Percentiles rank a stretch among this genome's conserved stretches.
Evolutionary conservation across 441 rosid species (phyloP).

Genomic region (Syzygium malaccense): DNA sequence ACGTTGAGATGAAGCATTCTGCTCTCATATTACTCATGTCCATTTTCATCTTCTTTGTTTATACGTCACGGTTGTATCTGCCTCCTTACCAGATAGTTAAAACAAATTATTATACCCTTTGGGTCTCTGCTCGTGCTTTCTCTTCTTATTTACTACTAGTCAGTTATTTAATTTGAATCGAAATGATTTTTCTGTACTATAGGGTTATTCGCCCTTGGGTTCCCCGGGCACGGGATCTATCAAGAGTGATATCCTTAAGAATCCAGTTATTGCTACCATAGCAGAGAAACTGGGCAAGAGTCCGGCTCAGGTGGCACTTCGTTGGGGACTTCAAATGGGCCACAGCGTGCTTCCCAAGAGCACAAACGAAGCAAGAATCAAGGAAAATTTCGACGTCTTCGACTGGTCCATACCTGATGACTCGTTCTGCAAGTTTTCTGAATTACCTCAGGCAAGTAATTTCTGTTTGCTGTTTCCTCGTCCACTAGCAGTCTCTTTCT

Average conservation of each 20-base stretch:
- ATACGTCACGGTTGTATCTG: too few species aligned
- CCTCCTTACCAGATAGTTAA: too few species aligned
- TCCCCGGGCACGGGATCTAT: background rate
- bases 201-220: conserved; percentile 8
- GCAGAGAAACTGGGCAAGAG: conserved; percentile 1
- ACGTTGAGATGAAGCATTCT: background rate
- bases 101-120: too few species aligned
- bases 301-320: conserved; percentile 9
- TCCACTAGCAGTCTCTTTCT: background rate
- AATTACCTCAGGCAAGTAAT: conserved; percentile 4
- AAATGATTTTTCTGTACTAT: background rate
- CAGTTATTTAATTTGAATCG: background rate
- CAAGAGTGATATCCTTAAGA: background rate
- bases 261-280: background rate
- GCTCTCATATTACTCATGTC: background rate
- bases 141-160: background rate
- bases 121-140: background rate
- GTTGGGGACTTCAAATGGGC: conserved; percentile 5
- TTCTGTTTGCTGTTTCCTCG: background rate
- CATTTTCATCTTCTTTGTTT: background rate
- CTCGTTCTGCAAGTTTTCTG: background rate
- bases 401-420: conserved; percentile 6
- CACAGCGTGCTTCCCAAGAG: conserved; percentile 8
- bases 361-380: background rate
- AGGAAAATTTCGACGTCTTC: background rate